Conservation (phyloP, 2,329 filamentous ascomycete genomes). For the Pyrenophora graminea region DNA sequence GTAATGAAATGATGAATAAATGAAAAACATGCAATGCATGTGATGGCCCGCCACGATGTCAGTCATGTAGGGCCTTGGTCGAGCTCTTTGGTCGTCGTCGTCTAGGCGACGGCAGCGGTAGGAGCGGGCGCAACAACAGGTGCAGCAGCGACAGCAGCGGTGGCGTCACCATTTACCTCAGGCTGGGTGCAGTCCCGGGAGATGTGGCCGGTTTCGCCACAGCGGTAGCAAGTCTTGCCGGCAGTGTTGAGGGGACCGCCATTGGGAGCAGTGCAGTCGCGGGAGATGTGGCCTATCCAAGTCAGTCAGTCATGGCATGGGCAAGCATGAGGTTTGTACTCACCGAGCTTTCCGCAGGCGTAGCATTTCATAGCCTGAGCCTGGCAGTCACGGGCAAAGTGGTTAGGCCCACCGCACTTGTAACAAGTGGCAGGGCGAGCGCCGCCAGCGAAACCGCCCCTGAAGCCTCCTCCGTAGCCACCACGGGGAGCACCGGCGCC, state of each 20-base stretch:
- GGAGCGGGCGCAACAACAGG: constrained; percentile 48
- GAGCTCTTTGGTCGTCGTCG: constrained; percentile 5
- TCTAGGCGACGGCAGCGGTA: constrained; percentile 47
- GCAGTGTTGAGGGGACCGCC: constrained; percentile 93
- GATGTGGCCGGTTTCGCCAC: constrained; percentile 93
- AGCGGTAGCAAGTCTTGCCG: constrained; percentile 98
- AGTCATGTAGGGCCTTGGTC: constrained; percentile 18
- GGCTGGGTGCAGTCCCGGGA: constrained; percentile 91
- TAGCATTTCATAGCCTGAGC: constrained; percentile 99
- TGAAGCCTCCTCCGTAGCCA: constrained; percentile 69
- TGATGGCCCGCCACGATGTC: constrained; percentile 21
- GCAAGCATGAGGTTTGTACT: neutral
- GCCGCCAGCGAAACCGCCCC: constrained; percentile 75
- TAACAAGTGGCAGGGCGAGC: constrained; percentile 69
- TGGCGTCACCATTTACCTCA: constrained; percentile 53
- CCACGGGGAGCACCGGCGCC: constrained; percentile 70
- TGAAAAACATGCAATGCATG: constrained; percentile 17
- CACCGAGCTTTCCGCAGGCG: constrained; percentile 81
- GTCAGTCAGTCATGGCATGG: constrained; percentile 5
- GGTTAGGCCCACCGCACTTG: constrained; percentile 84
- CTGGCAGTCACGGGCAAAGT: constrained; percentile 98
- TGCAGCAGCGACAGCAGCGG: constrained; percentile 30
- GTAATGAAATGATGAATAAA: constrained; percentile 28
- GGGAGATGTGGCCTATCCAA: constrained; percentile 75
- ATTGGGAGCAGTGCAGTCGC: constrained; percentile 95